These are phyloP conservation scores for Leccinellum albellum DNA, from an alignment of 768 basidiomycete species.

Conservation along the genomic window DNA sequence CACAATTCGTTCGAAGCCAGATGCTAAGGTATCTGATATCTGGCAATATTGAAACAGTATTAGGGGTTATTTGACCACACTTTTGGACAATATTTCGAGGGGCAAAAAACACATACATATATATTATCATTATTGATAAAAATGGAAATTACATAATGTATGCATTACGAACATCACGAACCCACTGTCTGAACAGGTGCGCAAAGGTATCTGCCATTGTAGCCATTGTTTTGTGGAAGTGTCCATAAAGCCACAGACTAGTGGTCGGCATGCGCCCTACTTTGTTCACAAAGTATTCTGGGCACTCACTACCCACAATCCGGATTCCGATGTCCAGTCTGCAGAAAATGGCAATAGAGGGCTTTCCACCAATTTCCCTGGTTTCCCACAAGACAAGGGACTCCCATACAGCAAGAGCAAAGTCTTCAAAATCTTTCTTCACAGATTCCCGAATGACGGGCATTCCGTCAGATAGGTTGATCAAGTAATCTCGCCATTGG, in stretches of 20 bases:
- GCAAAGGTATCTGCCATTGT: not conserved
- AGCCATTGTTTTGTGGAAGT: not conserved
- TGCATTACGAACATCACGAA: not conserved
- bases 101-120: too few species aligned
- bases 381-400: not conserved
- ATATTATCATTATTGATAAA: too few species aligned
- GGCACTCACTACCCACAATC: not conserved
- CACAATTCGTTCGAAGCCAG: too few species aligned
- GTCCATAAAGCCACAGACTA: not conserved
- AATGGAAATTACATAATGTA: too few species aligned
- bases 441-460: not conserved
- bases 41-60: too few species aligned
- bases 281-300: not conserved
- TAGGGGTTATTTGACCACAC: too few species aligned
- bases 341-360: not conserved
- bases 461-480: not conserved
- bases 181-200: not conserved
- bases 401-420: not conserved
- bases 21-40: too few species aligned
- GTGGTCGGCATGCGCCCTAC: not conserved
- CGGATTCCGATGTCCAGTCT: not conserved
- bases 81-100: too few species aligned
- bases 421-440: not conserved
- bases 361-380: not conserved
- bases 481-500: not conserved